These are phyloP conservation scores for Pterulicium gracile DNA, from an alignment of 1,284 basidiomycete genomes.

Conservation along the genomic window DNA sequence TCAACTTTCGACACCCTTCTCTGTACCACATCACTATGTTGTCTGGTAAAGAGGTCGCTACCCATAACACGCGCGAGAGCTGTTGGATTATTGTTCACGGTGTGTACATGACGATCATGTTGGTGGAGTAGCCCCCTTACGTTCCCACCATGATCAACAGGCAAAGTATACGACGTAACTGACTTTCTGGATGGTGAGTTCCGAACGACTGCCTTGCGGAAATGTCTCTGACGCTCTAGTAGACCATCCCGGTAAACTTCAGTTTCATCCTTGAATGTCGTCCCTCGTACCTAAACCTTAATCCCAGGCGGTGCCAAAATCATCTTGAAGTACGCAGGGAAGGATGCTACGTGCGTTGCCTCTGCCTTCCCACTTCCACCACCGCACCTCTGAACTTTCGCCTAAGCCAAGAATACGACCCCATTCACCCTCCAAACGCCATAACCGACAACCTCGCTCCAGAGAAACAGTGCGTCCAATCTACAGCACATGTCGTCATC, in stretches of 20 bases:
- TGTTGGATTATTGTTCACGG: slow-evolving; percentile 90
- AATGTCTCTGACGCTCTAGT: neutral
- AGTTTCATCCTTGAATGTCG: neutral
- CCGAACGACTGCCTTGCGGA: too few species aligned
- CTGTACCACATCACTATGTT: too few species aligned
- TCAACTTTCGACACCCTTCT: too few species aligned
- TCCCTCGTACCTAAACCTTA: neutral
- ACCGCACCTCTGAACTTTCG: neutral
- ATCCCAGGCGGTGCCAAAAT: slow-evolving; percentile 45
- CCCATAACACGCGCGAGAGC: slow-evolving; percentile 60
- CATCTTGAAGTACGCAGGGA: slow-evolving; percentile 65
- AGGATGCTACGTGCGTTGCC: slow-evolving; percentile 53
- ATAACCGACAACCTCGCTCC: slow-evolving; percentile 74
- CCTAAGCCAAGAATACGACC: slow-evolving; percentile 68
- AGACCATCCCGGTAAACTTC: slow-evolving; percentile 54
- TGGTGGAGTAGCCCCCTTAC: slow-evolving; percentile 15
- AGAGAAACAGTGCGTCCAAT: slow-evolving; percentile 54
- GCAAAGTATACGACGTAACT: slow-evolving; percentile 68
- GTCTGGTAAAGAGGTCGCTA: slow-evolving; percentile 51
- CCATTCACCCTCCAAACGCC: slow-evolving; percentile 82
- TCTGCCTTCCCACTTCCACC: neutral
- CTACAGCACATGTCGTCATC: slow-evolving; percentile 16
- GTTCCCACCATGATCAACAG: slow-evolving; percentile 22
- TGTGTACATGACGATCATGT: slow-evolving; percentile 19
- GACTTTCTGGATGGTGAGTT: slow-evolving; percentile 56